A percentile compares a stretch with the other conserved stretches of the same genome.
These are phyloP conservation scores for Rutstroemia sp. DNA, from an alignment of 2,329 filamentous ascomycete species.

Conservation along the genomic window DNA sequence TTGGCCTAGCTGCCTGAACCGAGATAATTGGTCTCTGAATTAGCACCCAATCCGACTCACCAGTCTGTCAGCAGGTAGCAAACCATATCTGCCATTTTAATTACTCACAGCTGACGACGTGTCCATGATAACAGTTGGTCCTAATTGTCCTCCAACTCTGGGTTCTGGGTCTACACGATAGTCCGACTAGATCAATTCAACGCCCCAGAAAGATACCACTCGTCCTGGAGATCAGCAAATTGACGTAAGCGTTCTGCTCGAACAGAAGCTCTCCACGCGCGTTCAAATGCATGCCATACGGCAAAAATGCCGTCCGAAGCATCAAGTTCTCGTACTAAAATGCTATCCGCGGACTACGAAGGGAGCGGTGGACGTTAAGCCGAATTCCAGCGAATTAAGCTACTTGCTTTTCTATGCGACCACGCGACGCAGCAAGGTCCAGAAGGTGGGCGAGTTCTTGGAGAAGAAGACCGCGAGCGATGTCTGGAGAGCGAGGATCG, in stretches of 20 bases:
- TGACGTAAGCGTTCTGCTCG: neutral
- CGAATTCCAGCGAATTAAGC: slow-evolving; percentile 92
- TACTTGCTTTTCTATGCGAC: slow-evolving; percentile 96
- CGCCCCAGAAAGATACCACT: neutral
- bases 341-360: slow-evolving; percentile 94
- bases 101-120: slow-evolving; percentile 5
- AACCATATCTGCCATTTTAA: neutral
- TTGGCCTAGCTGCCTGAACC: slow-evolving; percentile 1
- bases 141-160: neutral
- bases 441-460: slow-evolving; percentile 90
- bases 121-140: slow-evolving; percentile 4
- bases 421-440: slow-evolving; percentile 87
- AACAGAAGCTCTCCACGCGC: neutral
- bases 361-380: slow-evolving; percentile 84
- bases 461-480: slow-evolving; percentile 91
- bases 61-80: slow-evolving; percentile 1
- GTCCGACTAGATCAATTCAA: neutral
- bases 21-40: neutral
- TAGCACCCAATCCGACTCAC: neutral
- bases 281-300: slow-evolving; percentile 54
- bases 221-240: neutral
- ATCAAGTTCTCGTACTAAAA: slow-evolving; percentile 92
- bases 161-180: neutral
- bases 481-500: slow-evolving; percentile 81
- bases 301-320: slow-evolving; percentile 77